Evolutionary conservation across 2,329 filamentous ascomycete genomes (phyloP).

Genomic region (Ophiostoma tasmaniense): DNA sequence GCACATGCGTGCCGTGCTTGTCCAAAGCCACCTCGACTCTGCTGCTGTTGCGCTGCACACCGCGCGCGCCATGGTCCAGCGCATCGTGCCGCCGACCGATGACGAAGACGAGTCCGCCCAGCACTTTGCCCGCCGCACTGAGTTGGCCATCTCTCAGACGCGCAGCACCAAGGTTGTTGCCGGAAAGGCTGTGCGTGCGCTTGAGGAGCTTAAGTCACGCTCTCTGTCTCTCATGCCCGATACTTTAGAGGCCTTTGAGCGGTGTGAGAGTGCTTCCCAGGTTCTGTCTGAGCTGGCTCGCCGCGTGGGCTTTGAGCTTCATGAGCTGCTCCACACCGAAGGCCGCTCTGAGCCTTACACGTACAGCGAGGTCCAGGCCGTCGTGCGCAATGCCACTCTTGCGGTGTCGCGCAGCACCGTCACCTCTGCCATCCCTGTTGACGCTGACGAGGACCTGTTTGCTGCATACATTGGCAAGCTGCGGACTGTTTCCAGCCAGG

Average conservation of each 20-base stretch:
- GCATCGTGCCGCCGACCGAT: conserved; percentile 45
- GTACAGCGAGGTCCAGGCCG: conserved; percentile 55
- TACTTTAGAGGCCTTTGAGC: conserved; percentile 60
- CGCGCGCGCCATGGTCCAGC: conserved; percentile 57
- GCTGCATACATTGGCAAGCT: conserved; percentile 60
- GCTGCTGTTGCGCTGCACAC: conserved; percentile 60
- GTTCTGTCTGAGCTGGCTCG: conserved; percentile 60
- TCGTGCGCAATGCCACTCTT: conserved; percentile 48
- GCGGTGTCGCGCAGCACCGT: conserved; percentile 16
- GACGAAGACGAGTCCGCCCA: conserved; percentile 58
- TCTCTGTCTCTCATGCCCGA: conserved; percentile 65
- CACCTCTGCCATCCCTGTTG: neutral
- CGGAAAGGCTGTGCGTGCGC: conserved; percentile 65
- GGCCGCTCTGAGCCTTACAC: conserved; percentile 59
- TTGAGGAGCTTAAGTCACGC: conserved; percentile 68
- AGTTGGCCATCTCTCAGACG: conserved; percentile 63
- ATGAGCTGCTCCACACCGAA: conserved; percentile 61
- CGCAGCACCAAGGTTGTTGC: conserved; percentile 77
- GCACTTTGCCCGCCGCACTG: conserved; percentile 61
- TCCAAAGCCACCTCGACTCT: conserved; percentile 76
- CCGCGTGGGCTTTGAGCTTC: conserved; percentile 57
- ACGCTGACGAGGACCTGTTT: conserved; percentile 58
- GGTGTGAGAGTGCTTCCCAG: conserved; percentile 55
- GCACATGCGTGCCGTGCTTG: conserved; percentile 65
- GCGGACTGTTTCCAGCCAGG: conserved; percentile 51